phyloP scores from a whole-genome alignment of 176 grass and related monocot species.

The Carex scoparia region DNA sequence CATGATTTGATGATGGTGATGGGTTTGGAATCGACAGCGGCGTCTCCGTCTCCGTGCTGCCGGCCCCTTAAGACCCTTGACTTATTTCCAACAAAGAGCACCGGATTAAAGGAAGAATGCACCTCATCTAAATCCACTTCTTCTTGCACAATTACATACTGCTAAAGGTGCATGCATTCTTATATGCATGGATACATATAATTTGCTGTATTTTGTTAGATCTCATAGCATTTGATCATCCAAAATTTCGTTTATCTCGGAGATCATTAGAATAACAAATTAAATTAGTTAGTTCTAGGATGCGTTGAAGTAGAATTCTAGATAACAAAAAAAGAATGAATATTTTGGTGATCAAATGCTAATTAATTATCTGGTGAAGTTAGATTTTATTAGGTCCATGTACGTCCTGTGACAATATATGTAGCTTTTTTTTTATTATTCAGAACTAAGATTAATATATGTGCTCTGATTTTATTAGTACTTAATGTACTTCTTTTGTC shows the following conservation, averaged over 20 bases:
- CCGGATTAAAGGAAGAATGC: conserved; percentile 50
- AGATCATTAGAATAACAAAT: conserved; percentile 1
- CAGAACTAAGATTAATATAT: conserved; percentile 1
- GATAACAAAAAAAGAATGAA: not conserved
- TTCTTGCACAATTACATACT: conserved; percentile 11
- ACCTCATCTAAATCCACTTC: conserved; percentile 2
- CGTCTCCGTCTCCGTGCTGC: conserved; percentile 16
- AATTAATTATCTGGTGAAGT: not conserved
- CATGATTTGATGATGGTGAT: conserved; percentile 16
- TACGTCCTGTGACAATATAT: not conserved
- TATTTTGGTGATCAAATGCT: conserved; percentile 23
- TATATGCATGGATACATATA: not conserved
- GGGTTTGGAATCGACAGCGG: not conserved
- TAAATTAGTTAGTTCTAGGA: not conserved
- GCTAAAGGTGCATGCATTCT: conserved; percentile 23
- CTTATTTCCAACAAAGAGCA: conserved; percentile 65
- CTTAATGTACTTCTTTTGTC: not conserved
- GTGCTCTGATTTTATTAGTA: conserved; percentile 2
- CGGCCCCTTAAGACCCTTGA: conserved; percentile 83
- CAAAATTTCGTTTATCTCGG: conserved; percentile 5
- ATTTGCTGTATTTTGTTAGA: not conserved
- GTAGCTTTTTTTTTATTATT: not conserved
- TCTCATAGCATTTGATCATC: conserved; percentile 15
- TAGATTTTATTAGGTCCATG: not conserved
- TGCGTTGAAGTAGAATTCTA: not conserved